These are phyloP conservation scores for Dothidotthia symphoricarpi DNA, from an alignment of 2,329 filamentous ascomycete species.

Conservation along the genomic window DNA sequence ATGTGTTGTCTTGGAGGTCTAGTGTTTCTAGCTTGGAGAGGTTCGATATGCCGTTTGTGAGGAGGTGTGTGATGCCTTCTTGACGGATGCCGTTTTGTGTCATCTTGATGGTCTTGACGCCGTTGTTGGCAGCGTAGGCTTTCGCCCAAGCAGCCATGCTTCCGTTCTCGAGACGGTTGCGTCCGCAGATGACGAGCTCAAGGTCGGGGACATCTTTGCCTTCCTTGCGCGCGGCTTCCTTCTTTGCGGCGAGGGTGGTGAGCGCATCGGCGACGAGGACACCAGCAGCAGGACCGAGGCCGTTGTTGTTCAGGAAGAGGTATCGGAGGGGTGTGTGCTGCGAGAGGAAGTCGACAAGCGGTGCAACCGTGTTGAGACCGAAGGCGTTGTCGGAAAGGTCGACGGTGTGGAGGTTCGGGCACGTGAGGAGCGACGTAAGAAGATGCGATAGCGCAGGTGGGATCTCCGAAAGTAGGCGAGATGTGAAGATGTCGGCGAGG, in stretches of 20 bases:
- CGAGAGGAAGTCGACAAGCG: slow-evolving; percentile 86
- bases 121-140: slow-evolving; percentile 75
- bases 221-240: slow-evolving; percentile 70
- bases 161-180: slow-evolving; percentile 92
- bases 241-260: slow-evolving; percentile 76
- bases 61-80: slow-evolving; percentile 80
- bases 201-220: slow-evolving; percentile 75
- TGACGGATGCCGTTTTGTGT: slow-evolving; percentile 96
- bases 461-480: slow-evolving; percentile 88
- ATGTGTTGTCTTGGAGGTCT: slow-evolving; percentile 97
- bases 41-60: slow-evolving; percentile 74
- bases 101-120: slow-evolving; percentile 88
- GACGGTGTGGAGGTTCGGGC: slow-evolving; percentile 82
- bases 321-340: slow-evolving; percentile 87
- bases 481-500: slow-evolving; percentile 96
- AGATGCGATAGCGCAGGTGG: slow-evolving; percentile 83
- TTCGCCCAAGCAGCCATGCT: slow-evolving; percentile 95
- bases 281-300: slow-evolving; percentile 86
- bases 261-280: slow-evolving; percentile 87
- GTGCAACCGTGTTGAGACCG: slow-evolving; percentile 89
- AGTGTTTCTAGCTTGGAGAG: slow-evolving; percentile 69
- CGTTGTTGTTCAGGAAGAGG: slow-evolving; percentile 97
- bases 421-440: slow-evolving; percentile 80
- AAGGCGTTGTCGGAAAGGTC: slow-evolving; percentile 99
- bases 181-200: slow-evolving; percentile 95